These are phyloP conservation scores for Boletus tomentosulus DNA, from an alignment of 768 basidiomycete genomes.

Conservation along the genomic window DNA sequence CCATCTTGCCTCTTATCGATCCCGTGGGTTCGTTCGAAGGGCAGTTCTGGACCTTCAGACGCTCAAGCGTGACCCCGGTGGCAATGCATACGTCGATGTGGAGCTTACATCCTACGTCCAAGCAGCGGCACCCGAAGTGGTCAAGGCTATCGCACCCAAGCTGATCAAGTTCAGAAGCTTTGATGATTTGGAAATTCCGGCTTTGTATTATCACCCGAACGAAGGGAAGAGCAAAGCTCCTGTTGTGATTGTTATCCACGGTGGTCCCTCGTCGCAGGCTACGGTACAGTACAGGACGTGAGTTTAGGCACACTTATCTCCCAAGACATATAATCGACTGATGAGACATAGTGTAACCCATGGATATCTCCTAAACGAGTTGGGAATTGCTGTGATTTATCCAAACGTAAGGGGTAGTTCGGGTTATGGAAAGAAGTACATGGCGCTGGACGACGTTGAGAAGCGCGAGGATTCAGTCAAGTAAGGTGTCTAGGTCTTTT, in stretches of 20 bases:
- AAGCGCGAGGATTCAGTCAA: conserved; percentile 43
- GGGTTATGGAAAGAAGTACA: conserved; percentile 39
- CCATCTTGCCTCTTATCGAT: conserved; percentile 30
- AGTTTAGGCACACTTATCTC: conserved; percentile 3
- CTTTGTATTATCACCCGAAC: conserved; percentile 40
- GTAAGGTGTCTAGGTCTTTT: conserved; percentile 16
- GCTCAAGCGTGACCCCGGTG: conserved; percentile 18
- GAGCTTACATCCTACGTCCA: conserved; percentile 31
- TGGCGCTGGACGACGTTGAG: conserved; percentile 38
- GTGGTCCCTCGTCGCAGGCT: conserved; percentile 37
- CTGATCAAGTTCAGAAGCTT: conserved; percentile 39
- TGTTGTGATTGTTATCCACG: conserved; percentile 37
- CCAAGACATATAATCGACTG: not conserved
- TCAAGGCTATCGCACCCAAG: conserved; percentile 28
- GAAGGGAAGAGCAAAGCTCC: conserved; percentile 27
- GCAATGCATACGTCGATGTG: conserved; percentile 26
- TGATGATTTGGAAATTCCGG: conserved; percentile 38
- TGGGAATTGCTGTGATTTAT: conserved; percentile 38
- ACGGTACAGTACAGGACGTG: conserved; percentile 33
- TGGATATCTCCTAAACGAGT: conserved; percentile 40
- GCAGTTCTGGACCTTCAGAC: conserved; percentile 30
- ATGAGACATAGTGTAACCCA: conserved; percentile 29
- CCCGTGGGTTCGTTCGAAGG: conserved; percentile 24
- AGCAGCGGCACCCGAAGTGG: conserved; percentile 28
- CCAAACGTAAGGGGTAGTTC: conserved; percentile 42